Evolutionary conservation across 371 early-diverging fungal species (phyloP).

Genomic region (Apophysomyces ossiformis): DNA sequence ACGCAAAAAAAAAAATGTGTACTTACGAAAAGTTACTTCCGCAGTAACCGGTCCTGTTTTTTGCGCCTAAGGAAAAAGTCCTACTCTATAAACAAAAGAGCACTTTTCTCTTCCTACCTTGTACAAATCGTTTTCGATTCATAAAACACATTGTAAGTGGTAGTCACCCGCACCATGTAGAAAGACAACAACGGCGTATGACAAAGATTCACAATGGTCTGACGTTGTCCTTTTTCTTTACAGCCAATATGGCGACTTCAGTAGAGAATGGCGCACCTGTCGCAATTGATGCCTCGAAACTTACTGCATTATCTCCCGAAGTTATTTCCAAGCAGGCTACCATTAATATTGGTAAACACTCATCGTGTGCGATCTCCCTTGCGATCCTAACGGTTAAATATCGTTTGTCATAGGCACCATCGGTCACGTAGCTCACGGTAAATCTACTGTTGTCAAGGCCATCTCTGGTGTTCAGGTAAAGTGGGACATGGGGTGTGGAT

Average conservation of each 20-base stretch:
- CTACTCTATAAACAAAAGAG: slow-evolving; percentile 1
- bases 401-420: slow-evolving; percentile 86
- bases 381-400: not conserved
- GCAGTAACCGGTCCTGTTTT: slow-evolving; percentile 4
- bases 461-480: slow-evolving; percentile 97
- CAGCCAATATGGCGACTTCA: slow-evolving; percentile 15
- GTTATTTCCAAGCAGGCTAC: slow-evolving; percentile 98
- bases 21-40: not conserved
- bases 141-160: slow-evolving; percentile 5
- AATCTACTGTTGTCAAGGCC: slow-evolving; percentile 99
- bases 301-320: slow-evolving; percentile 86
- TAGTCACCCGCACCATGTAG: not conserved
- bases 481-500: not conserved
- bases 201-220: not conserved
- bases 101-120: not conserved
- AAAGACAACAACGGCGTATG: not conserved
- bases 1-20: slow-evolving; percentile 7
- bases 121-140: not conserved
- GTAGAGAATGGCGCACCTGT: slow-evolving; percentile 17
- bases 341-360: slow-evolving; percentile 92
- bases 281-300: slow-evolving; percentile 52
- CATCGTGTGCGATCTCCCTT: not conserved
- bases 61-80: not conserved
- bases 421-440: slow-evolving; percentile 99
- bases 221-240: not conserved